These are phyloP conservation scores for Kodamaea laetipori DNA, from an alignment of 805 yeast genomes.

Conservation along the genomic window DNA sequence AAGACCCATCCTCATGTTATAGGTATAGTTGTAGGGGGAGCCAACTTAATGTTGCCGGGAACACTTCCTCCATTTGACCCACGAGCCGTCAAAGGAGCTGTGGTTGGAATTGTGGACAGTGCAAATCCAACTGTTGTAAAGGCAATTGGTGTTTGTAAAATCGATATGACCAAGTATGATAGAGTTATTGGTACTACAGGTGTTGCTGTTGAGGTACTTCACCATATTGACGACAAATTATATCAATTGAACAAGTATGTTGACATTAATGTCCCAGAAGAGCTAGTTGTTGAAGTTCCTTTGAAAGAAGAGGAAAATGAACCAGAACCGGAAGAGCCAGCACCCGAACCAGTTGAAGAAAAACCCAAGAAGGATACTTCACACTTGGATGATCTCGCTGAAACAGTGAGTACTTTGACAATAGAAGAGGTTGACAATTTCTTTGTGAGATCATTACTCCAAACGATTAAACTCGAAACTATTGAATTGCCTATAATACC, in stretches of 20 bases:
- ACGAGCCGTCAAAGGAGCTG: constrained; percentile 48
- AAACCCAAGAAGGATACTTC: background rate
- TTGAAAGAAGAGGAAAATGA: constrained; percentile 23
- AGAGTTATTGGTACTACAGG: constrained; percentile 69
- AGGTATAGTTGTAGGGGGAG: constrained; percentile 71
- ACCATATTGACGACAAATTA: constrained; percentile 67
- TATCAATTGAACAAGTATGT: constrained; percentile 50
- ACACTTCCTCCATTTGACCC: constrained; percentile 60
- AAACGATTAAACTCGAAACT: constrained; percentile 60
- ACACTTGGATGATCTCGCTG: constrained; percentile 32
- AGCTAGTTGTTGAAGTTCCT: constrained; percentile 16
- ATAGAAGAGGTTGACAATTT: constrained; percentile 73
- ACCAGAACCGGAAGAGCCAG: constrained; percentile 20
- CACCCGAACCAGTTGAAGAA: constrained; percentile 14
- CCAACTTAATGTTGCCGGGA: constrained; percentile 80
- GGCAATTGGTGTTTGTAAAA: constrained; percentile 68
- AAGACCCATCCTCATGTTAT: constrained; percentile 75
- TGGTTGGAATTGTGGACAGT: constrained; percentile 72
- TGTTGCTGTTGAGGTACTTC: constrained; percentile 74
- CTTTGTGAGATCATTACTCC: constrained; percentile 68
- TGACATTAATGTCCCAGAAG: constrained; percentile 35
- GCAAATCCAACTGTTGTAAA: constrained; percentile 61
- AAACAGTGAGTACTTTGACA: constrained; percentile 42
- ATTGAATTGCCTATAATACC: constrained; percentile 68
- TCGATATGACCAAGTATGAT: constrained; percentile 47